Conservation (phyloP, 495 filamentous ascomycete species). For the Penicillium subrubescens region DNA sequence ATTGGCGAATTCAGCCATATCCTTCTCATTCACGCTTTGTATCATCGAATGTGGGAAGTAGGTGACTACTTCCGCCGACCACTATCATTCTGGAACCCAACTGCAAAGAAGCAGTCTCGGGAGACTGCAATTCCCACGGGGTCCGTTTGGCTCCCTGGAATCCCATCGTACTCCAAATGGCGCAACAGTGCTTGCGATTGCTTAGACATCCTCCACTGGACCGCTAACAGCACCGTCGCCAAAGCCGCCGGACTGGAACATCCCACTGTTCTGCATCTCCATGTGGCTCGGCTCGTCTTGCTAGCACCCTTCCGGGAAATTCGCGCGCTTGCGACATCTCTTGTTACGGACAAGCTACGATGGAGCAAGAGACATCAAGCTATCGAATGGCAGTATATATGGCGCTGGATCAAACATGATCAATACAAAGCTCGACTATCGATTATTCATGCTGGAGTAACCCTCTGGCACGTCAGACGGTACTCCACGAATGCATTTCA, state of each 20-base stretch:
- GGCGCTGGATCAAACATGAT: constrained; percentile 53
- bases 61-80: constrained; percentile 48
- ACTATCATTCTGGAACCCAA: constrained; percentile 52
- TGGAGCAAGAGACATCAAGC: constrained; percentile 39
- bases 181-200: constrained; percentile 58
- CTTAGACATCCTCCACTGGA: constrained; percentile 58
- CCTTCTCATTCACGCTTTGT: constrained; percentile 52
- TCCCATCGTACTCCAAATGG: constrained; percentile 55
- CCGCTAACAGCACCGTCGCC: constrained; percentile 48
- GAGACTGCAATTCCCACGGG: constrained; percentile 38
- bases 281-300: constrained; percentile 46
- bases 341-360: constrained; percentile 31
- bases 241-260: constrained; percentile 52
- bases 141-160: constrained; percentile 53
- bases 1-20: constrained; percentile 52
- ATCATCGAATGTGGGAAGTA: constrained; percentile 55
- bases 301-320: constrained; percentile 46
- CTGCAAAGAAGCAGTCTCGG: constrained; percentile 46
- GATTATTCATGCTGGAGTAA: constrained; percentile 54
- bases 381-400: constrained; percentile 46
- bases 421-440: constrained; percentile 58
- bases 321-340: constrained; percentile 35
- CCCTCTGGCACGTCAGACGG: constrained; percentile 52
- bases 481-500: constrained; percentile 53
- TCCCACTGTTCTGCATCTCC: constrained; percentile 55